Conservation (phyloP, 139 green algal species). For the Volvox reticuliferus region DNA sequence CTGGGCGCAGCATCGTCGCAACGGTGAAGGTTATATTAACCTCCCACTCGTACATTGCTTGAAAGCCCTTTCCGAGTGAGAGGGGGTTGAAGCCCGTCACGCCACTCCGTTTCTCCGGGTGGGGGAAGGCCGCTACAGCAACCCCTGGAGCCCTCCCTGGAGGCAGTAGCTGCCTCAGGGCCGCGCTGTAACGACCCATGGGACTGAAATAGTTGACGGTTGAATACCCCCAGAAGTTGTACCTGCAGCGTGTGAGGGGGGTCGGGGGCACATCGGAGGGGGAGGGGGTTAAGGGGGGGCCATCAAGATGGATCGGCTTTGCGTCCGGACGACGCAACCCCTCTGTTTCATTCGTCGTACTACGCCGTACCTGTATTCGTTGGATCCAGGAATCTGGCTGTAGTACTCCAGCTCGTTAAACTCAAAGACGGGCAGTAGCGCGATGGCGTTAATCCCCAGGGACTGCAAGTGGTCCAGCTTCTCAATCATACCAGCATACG, state of each 20-base stretch:
- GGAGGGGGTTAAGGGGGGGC: background rate
- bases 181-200: constrained; percentile 81
- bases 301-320: background rate
- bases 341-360: background rate
- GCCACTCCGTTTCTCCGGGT: too few relatives aligned
- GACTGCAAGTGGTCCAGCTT: constrained; percentile 92
- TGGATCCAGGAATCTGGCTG: constrained; percentile 63
- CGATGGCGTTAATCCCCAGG: constrained; percentile 95
- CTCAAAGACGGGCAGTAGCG: constrained; percentile 92
- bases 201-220: constrained; percentile 96
- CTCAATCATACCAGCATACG: constrained; percentile 90
- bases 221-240: constrained; percentile 99
- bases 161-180: too few relatives aligned
- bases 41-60: too few relatives aligned
- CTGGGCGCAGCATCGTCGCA: too few relatives aligned
- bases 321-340: background rate
- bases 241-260: constrained; percentile 41
- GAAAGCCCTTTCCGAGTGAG: too few relatives aligned
- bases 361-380: constrained; percentile 49
- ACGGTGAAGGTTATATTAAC: too few relatives aligned
- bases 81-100: too few relatives aligned
- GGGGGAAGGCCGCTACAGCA: too few relatives aligned
- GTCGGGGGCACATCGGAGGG: background rate
- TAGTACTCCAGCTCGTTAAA: constrained; percentile 99
- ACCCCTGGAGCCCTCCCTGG: too few relatives aligned